Conservation (phyloP, 2,329 filamentous ascomycete species). For the Ophiostoma piceae region DNA sequence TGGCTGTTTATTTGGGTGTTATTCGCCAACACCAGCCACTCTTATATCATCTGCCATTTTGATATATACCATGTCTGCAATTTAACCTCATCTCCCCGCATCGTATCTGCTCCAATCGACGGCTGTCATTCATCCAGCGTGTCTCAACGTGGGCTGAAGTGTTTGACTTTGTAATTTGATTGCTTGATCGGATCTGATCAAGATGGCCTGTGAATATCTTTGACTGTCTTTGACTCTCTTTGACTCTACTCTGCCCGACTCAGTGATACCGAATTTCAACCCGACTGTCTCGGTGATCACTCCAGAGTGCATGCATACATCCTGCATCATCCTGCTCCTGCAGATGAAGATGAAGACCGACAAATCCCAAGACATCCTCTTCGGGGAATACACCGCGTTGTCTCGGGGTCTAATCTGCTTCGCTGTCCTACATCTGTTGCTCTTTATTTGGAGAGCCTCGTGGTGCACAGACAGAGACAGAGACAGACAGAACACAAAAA, state of each 20-base stretch:
- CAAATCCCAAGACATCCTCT: background rate
- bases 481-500: background rate
- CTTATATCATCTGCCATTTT: background rate
- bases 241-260: background rate
- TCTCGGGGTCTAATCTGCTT: constrained; percentile 14
- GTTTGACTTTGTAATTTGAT: no score
- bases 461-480: background rate
- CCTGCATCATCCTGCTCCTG: no score
- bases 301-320: background rate
- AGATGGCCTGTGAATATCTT: background rate
- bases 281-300: background rate
- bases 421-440: background rate
- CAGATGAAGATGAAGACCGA: no score
- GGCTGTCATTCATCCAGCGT: background rate
- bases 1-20: no score
- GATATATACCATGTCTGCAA: background rate
- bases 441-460: background rate
- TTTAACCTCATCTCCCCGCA: background rate
- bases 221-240: no score
- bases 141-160: background rate
- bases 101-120: constrained; percentile 1
- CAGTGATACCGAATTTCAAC: background rate
- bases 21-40: no score
- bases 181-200: background rate
- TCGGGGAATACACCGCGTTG: constrained; percentile 16